These are phyloP conservation scores for Leccinum subgranulosum DNA, from an alignment of 768 basidiomycete species.

Conservation along the genomic window DNA sequence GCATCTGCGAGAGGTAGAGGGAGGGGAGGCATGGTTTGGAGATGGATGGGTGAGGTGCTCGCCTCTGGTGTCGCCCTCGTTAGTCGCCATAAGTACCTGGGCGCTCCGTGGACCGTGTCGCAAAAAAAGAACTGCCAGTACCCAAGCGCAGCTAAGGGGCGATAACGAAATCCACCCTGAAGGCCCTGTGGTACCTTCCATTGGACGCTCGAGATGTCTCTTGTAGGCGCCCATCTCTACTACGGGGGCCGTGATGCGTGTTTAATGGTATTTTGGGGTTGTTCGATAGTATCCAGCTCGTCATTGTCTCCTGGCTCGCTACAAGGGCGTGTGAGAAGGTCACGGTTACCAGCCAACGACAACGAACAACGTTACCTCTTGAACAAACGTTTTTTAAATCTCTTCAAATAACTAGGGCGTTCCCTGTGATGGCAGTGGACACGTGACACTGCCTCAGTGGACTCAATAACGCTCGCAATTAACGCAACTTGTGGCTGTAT, in stretches of 20 bases:
- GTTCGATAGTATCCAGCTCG: background rate
- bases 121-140: background rate
- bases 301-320: background rate
- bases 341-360: background rate
- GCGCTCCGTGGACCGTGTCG: background rate
- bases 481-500: too few species aligned
- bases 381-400: background rate
- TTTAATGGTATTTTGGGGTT: background rate
- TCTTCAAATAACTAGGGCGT: background rate
- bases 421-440: too few species aligned
- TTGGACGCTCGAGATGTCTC: background rate
- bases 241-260: background rate
- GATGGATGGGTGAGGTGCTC: background rate
- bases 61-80: background rate
- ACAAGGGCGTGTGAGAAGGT: background rate
- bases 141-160: background rate
- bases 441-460: too few species aligned
- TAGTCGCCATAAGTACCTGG: background rate
- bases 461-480: too few species aligned
- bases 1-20: constrained; percentile 1
- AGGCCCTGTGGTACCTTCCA: background rate
- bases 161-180: too few species aligned
- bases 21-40: constrained; percentile 12
- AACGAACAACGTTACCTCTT: background rate
- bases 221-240: background rate